These are phyloP conservation scores for Trypanosomatidae sp. DNA, from an alignment of 208 protist species.

Conservation along the genomic window DNA sequence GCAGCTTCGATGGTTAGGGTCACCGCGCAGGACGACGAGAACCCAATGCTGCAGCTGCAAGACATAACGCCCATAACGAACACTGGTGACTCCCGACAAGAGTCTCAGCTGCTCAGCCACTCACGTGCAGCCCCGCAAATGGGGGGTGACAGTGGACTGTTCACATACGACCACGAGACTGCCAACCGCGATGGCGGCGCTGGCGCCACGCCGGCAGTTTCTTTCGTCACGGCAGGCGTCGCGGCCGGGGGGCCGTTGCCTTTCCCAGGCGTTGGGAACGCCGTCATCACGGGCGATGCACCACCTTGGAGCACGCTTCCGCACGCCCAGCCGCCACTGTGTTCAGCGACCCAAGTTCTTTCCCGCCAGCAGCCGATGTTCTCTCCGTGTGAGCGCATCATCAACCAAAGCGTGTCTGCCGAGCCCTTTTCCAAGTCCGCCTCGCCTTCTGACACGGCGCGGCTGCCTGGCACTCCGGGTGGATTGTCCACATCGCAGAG, in stretches of 20 bases:
- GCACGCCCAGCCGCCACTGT: neutral
- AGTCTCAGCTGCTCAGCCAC: conserved; percentile 13
- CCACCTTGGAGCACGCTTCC: neutral
- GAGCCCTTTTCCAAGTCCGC: neutral
- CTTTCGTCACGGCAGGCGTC: too few relatives aligned
- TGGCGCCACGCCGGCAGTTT: neutral
- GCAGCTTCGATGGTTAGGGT: neutral
- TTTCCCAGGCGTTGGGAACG: neutral
- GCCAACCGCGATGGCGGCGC: neutral
- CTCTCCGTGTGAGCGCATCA: neutral
- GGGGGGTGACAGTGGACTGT: neutral
- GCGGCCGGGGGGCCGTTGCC: neutral
- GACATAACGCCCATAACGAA: conserved; percentile 21
- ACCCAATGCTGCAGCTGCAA: conserved; percentile 12
- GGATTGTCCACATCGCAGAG: conserved; percentile 21
- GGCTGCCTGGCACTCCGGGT: conserved; percentile 21
- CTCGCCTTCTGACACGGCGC: conserved; percentile 11
- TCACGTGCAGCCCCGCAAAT: neutral
- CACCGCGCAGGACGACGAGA: neutral
- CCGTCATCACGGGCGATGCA: neutral
- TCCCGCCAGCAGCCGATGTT: neutral
- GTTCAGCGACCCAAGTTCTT: neutral
- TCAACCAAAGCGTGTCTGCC: neutral
- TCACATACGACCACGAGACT: neutral
- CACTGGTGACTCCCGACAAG: conserved; percentile 8